A percentile compares a stretch with the other conserved stretches of the same genome.
These are phyloP conservation scores for Colletotrichum australisinense DNA, from an alignment of 2,329 filamentous ascomycete species.

Conservation along the genomic window DNA sequence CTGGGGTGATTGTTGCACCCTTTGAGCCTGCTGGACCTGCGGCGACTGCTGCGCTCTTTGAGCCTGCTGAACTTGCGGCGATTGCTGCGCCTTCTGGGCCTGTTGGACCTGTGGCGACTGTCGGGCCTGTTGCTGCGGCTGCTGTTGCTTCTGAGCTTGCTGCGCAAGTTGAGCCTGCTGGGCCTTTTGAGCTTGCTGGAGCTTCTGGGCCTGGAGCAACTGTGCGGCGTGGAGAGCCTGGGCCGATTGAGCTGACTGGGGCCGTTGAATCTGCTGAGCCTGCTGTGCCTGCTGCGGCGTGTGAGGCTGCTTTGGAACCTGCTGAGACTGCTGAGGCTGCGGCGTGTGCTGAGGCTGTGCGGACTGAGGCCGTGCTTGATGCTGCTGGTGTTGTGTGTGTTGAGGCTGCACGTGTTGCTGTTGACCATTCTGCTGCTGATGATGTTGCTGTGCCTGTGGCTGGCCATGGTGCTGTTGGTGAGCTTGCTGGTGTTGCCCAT, in stretches of 20 bases:
- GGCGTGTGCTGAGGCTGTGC: conserved; percentile 2
- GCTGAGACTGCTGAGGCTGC: conserved; percentile 42
- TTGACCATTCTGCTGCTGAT: conserved; percentile 28
- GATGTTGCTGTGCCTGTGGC: conserved; percentile 28
- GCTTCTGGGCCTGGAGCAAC: conserved; percentile 38
- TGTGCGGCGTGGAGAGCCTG: conserved; percentile 5
- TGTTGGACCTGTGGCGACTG: conserved; percentile 39
- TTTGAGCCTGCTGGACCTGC: conserved; percentile 29
- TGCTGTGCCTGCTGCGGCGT: conserved; percentile 40
- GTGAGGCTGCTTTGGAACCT: conserved; percentile 40
- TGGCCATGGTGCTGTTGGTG: conserved; percentile 32
- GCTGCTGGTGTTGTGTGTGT: conserved; percentile 6
- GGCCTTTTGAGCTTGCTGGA: conserved; percentile 32
- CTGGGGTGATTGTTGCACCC: neutral
- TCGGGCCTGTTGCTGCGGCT: conserved; percentile 42
- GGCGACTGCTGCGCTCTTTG: conserved; percentile 1
- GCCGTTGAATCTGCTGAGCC: conserved; percentile 16
- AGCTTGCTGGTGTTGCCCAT: conserved; percentile 36
- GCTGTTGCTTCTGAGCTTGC: conserved; percentile 38
- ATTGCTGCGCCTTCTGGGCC: neutral
- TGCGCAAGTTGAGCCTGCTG: conserved; percentile 43
- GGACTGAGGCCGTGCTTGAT: conserved; percentile 14
- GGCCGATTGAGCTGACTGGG: conserved; percentile 39
- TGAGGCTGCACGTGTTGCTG: conserved; percentile 26
- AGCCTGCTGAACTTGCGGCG: conserved; percentile 6